phyloP scores from a whole-genome alignment of 306 rosid species.

The Inga laurina region DNA sequence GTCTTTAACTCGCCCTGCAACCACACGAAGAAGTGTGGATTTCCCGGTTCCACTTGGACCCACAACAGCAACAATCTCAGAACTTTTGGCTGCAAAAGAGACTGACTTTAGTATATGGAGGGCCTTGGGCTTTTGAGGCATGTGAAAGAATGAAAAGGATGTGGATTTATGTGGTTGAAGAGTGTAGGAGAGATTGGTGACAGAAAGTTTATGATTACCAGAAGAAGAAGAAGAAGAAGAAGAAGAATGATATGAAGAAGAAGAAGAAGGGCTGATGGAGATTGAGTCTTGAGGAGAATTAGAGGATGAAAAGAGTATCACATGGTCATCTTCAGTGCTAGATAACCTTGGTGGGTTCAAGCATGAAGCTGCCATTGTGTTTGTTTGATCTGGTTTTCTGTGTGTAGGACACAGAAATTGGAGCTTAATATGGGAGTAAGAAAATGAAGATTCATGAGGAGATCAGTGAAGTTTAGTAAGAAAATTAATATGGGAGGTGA shows the following conservation, averaged over 20 bases:
- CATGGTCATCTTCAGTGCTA: constrained; percentile 53
- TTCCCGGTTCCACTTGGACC: constrained; percentile 97
- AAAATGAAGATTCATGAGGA: neutral
- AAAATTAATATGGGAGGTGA: neutral
- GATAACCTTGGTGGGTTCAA: constrained; percentile 39
- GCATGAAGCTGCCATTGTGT: constrained; percentile 43
- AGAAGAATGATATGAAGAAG: too few relatives aligned
- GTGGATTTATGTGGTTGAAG: constrained; percentile 41
- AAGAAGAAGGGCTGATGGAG: constrained; percentile 20
- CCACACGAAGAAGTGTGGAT: constrained; percentile 69
- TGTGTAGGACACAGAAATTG: neutral
- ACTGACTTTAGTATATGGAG: constrained; percentile 67
- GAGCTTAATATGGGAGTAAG: neutral
- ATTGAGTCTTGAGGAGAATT: constrained; percentile 66
- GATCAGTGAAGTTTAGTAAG: neutral
- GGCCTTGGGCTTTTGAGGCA: constrained; percentile 50
- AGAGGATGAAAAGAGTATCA: constrained; percentile 46
- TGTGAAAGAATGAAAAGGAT: constrained; percentile 40
- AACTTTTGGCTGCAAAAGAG: constrained; percentile 67
- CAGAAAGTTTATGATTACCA: constrained; percentile 40
- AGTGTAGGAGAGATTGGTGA: constrained; percentile 63
- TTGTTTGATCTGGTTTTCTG: constrained; percentile 9
- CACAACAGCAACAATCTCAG: constrained; percentile 76
- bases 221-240: neutral
- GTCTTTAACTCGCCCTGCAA: constrained; percentile 61